These are phyloP conservation scores for Lizanozyma gosingica DNA, from an alignment of 1,139 yeast genomes.

Conservation along the genomic window DNA sequence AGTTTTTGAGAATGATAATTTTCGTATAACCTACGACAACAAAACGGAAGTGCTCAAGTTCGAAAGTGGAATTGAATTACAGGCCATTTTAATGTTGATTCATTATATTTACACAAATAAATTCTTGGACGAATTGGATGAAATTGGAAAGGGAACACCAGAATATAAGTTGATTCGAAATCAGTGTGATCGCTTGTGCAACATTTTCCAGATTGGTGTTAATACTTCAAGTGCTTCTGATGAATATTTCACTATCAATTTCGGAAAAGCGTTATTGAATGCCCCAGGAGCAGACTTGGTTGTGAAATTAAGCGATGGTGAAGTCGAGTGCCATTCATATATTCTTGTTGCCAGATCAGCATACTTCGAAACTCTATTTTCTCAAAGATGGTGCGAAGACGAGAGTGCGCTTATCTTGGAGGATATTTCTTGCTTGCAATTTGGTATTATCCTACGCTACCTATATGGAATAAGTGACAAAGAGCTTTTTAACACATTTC, in stretches of 20 bases:
- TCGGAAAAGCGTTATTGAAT: conserved; percentile 4
- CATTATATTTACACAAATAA: conserved; percentile 27
- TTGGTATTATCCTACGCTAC: conserved; percentile 44
- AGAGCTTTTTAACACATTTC: conserved; percentile 34
- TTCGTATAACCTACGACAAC: conserved; percentile 17
- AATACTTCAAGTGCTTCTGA: conserved; percentile 1
- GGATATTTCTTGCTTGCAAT: conserved; percentile 34
- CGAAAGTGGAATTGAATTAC: conserved; percentile 13
- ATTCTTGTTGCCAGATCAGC: conserved; percentile 50
- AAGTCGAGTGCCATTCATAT: conserved; percentile 36
- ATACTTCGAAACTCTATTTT: conserved; percentile 53
- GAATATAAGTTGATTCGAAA: conserved; percentile 13
- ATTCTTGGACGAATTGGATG: conserved; percentile 19
- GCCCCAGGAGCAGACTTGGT: conserved; percentile 15
- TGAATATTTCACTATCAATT: conserved; percentile 4
- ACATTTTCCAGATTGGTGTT: not conserved
- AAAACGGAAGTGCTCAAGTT: conserved; percentile 9
- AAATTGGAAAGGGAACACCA: conserved; percentile 12
- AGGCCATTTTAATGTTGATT: conserved; percentile 22
- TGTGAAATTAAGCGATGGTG: conserved; percentile 32
- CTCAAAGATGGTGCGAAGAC: conserved; percentile 43
- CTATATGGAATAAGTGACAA: conserved; percentile 47
- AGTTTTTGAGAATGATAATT: conserved; percentile 11
- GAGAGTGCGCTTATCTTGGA: conserved; percentile 28
- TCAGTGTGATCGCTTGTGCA: conserved; percentile 3